Percentiles rank a stretch among this genome's conserved stretches.
Conservation (phyloP, 202 grass and related monocot genomes). For the Dendrocalamus latiflorus region DNA sequence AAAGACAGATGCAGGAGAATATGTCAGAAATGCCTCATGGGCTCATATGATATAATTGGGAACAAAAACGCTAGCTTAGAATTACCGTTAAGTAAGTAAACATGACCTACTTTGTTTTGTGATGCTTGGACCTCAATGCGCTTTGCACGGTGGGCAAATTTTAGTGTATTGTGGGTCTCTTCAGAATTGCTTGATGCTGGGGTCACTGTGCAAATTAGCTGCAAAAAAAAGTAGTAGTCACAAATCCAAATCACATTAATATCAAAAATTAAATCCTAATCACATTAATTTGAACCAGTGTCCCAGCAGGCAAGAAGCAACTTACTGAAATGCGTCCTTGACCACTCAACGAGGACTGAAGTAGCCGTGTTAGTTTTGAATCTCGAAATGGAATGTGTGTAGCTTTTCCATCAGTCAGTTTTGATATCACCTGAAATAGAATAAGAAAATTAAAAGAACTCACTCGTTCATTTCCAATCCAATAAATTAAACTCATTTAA, state of each 20-base stretch:
- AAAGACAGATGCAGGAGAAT: slow-evolving; percentile 25
- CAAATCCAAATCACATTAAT: slow-evolving; percentile 13
- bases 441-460: neutral
- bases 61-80: slow-evolving; percentile 16
- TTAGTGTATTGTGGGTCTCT: slow-evolving; percentile 96
- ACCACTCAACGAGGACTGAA: too few relatives aligned
- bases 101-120: slow-evolving; percentile 81
- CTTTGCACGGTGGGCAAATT: slow-evolving; percentile 98
- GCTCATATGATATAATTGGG: neutral
- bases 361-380: too few relatives aligned
- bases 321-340: too few relatives aligned
- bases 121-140: slow-evolving; percentile 95
- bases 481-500: neutral
- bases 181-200: slow-evolving; percentile 98
- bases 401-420: too few relatives aligned
- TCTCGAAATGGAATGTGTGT: too few relatives aligned
- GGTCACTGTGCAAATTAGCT: slow-evolving; percentile 97
- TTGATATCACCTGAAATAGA: too few relatives aligned
- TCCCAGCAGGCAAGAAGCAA: too few relatives aligned
- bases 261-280: neutral
- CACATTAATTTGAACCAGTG: too few relatives aligned
- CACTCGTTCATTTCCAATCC: neutral
- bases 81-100: neutral
- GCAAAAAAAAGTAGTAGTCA: slow-evolving; percentile 15
- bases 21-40: slow-evolving; percentile 25